Base-by-base conservation (phyloP, 2,329 filamentous ascomycete species). In the Daldinia sp. region DNA sequence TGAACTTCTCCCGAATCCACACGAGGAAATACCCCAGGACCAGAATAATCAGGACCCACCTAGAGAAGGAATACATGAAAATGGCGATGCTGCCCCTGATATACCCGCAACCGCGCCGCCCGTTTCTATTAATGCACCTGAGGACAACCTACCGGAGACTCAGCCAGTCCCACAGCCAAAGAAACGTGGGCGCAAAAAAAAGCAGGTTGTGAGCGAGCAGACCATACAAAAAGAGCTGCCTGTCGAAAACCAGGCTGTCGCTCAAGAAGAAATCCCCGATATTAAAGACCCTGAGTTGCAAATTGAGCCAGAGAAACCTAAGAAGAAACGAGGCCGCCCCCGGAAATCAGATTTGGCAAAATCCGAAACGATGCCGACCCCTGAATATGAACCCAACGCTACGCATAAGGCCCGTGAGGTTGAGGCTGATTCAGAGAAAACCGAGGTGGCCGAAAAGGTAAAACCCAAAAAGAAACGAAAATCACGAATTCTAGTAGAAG, bases 121-220 rank as follows among this genome's bases (percentile, higher is more conserved):
- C 53, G 41, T 48, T 20, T 28, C 55, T 50, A 12, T 35, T 30
- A 23, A 18, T 48, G 58, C 15, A 26, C 20, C 65, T 20, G 59
- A 63, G 23, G 37, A 50, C 12, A 30, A 61, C 3, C 51, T 68
- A 28, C 18, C 33, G 7, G 73, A 74, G n/a, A 37, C 48, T 15
- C 57, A 55, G 37, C 61, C 68, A 13, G 54, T 60, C 35, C 50
- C 48, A n/a, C 69, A 60, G 42, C 73, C 74, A 2, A 78, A 76
- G 68, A 78, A 76, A 60, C 75, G 76, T 23, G 76, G 77, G 5
- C 76, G 77, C 13, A 78, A 77, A 71, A 78, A 75, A 65, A 78
- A 78, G 57, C 73, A 75, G 33, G 63, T 58, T 15, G 56, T 55
- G 12, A 41, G 33, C 12, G 73, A 74, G 39, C 57, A 63, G 6